Evolutionary conservation across 768 basidiomycete species (phyloP), one percentile per base, ranked within the genome.

Genomic region (Cystobasidium ongulense): DNA sequence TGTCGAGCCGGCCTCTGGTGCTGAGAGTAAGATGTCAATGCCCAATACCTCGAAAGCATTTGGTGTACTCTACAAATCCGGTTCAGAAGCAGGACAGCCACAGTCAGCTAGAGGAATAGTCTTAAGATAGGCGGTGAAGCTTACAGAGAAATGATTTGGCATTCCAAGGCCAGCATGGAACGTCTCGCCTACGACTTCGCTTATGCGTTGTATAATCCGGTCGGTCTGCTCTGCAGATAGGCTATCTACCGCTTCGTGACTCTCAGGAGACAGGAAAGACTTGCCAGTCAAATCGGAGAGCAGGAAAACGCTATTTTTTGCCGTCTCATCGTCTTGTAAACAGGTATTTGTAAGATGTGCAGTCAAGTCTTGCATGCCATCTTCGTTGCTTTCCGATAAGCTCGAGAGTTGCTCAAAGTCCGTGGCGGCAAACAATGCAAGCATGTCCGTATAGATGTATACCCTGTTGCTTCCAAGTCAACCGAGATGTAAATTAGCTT

Each of bases 21-120:
- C 73, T 0, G 80, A 80, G 38, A 97, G 85, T 17, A 98, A 83
- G 74, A 99, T 89, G 80, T 99, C 96, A n/a, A 90, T 85, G 0
- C 96, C 96, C 78, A 88, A 98, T 18, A 98, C 85, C 80, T 98
- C 95, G 79, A 97, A 98, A 0, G 90, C 91, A 79, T 97, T 97
- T 0, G 90, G 88, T 25, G 92, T 80, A 0, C 90, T 85, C 90
- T 96, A 79, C 43, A 78, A 0, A 35, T 1, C 25, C 53, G 1
- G 79, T 76, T 50, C 79, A 81, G 63, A 35, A 35, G 1, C 1
- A 10, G 21, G 29, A 1, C 2, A 8, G 7, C 3, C 39, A 39
- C n/a, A n/a, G n/a, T n/a, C n/a, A n/a, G n/a, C n/a, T n/a, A n/a
- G n/a, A n/a, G n/a, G n/a, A 11, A 27, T 7, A n/a, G 10, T 29